These are phyloP conservation scores for Zoysia japonica DNA, from an alignment of 176 grass and related monocot genomes.

Conservation along the genomic window DNA sequence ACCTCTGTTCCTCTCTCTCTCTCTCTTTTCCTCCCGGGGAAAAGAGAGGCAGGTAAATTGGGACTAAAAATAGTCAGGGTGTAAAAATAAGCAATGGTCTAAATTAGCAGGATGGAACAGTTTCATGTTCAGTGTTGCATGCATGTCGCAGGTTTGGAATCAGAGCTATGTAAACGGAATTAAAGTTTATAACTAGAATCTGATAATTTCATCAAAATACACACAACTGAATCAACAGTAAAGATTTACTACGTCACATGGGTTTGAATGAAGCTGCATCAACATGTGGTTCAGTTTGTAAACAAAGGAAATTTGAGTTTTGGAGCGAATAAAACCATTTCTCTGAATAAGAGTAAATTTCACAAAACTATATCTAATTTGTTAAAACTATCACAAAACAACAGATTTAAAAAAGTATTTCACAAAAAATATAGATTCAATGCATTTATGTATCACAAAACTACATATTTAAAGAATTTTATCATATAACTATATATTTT, in stretches of 20 bases:
- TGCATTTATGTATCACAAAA: too few relatives aligned
- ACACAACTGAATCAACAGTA: not conserved
- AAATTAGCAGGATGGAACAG: conserved; percentile 33
- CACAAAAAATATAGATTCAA: too few relatives aligned
- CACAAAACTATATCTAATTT: too few relatives aligned
- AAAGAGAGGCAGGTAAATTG: conserved; percentile 14
- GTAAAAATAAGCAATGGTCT: conserved; percentile 24
- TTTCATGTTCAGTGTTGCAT: conserved; percentile 4
- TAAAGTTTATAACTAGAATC: not conserved
- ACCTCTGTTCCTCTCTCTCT: not conserved
- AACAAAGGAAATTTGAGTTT: not conserved
- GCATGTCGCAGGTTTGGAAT: conserved; percentile 17
- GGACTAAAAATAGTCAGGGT: conserved; percentile 32
- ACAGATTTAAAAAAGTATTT: too few relatives aligned
- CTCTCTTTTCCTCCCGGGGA: not conserved
- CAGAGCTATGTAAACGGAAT: not conserved
- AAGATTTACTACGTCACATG: not conserved
- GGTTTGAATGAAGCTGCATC: not conserved
- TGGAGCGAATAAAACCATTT: not conserved
- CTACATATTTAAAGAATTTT: too few relatives aligned
- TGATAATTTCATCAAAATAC: conserved; percentile 2
- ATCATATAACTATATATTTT: too few relatives aligned
- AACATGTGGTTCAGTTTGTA: not conserved
- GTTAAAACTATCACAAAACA: too few relatives aligned
- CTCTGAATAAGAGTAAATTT: too few relatives aligned